A percentile compares a stretch with the other conserved stretches of the same genome.
Conservation (phyloP, 805 yeast genomes). For the Cyberlindnera bimundalis region DNA sequence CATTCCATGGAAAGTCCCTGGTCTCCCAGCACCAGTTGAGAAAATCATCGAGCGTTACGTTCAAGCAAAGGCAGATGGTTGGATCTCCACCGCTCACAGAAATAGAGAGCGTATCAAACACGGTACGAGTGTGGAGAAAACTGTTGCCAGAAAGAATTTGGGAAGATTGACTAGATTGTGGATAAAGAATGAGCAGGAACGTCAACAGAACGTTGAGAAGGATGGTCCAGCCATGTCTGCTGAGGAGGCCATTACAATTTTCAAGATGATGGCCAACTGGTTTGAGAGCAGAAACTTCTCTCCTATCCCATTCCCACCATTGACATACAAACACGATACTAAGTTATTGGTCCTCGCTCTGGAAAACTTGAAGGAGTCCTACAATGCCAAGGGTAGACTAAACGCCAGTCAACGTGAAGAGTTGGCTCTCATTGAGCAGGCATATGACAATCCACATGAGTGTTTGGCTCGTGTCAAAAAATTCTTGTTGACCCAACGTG, state of each 20-base stretch:
- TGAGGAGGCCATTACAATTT: constrained; percentile 83
- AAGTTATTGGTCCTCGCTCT: constrained; percentile 84
- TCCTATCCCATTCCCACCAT: constrained; percentile 92
- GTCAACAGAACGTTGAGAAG: constrained; percentile 74
- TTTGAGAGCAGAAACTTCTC: constrained; percentile 76
- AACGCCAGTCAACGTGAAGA: constrained; percentile 91
- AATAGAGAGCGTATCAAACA: constrained; percentile 84
- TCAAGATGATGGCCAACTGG: constrained; percentile 89
- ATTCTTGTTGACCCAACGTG: constrained; percentile 79
- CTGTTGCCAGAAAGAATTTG: constrained; percentile 88
- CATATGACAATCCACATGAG: constrained; percentile 96
- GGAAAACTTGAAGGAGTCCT: constrained; percentile 81
- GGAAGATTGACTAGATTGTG: constrained; percentile 90
- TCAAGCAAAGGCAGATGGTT: constrained; percentile 94
- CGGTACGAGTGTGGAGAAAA: constrained; percentile 93
- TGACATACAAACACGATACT: constrained; percentile 89
- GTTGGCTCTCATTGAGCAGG: constrained; percentile 88
- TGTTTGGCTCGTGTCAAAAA: constrained; percentile 81
- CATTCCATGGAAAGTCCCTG: constrained; percentile 97
- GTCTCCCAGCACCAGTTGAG: constrained; percentile 87
- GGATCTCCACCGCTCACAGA: constrained; percentile 91
- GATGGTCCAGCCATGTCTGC: constrained; percentile 88
- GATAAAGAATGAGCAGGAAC: constrained; percentile 87
- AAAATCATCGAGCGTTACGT: constrained; percentile 84
- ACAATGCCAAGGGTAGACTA: constrained; percentile 68